Evolutionary conservation across 306 rosid species (phyloP).

Genomic region (Lotus japonicus): DNA sequence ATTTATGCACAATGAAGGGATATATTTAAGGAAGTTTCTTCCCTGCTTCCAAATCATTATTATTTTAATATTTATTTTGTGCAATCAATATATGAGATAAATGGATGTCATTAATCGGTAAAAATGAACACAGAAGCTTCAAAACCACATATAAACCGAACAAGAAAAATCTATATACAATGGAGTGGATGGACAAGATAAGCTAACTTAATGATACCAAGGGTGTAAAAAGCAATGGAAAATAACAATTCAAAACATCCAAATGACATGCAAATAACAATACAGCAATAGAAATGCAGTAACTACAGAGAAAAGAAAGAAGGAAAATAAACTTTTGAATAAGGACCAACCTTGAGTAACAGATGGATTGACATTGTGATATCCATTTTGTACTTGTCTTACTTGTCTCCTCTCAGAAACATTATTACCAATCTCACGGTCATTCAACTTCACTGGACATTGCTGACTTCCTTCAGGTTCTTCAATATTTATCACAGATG

Average conservation of each 20-base stretch:
- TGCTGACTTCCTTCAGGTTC: conserved; percentile 45
- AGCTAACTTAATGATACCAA: background rate
- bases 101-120: background rate
- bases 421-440: conserved; percentile 14
- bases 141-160: background rate
- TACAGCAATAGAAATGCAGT: background rate
- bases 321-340: background rate
- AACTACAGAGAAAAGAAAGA: background rate
- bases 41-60: background rate
- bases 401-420: conserved; percentile 24
- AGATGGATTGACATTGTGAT: conserved; percentile 22
- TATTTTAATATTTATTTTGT: background rate
- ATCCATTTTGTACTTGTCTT: conserved; percentile 23
- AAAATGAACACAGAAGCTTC: background rate
- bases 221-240: background rate
- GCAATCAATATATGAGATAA: background rate
- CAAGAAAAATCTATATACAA: background rate
- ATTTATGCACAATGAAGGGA: background rate
- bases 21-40: background rate
- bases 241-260: background rate
- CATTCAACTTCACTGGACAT: conserved; percentile 24
- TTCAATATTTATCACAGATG: no score
- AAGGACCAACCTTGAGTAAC: conserved; percentile 39
- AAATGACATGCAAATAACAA: conserved; percentile 13
- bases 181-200: background rate